These are phyloP conservation scores for Dioscorea dumetorum DNA, from an alignment of 106 monocot genomes.

Conservation along the genomic window DNA sequence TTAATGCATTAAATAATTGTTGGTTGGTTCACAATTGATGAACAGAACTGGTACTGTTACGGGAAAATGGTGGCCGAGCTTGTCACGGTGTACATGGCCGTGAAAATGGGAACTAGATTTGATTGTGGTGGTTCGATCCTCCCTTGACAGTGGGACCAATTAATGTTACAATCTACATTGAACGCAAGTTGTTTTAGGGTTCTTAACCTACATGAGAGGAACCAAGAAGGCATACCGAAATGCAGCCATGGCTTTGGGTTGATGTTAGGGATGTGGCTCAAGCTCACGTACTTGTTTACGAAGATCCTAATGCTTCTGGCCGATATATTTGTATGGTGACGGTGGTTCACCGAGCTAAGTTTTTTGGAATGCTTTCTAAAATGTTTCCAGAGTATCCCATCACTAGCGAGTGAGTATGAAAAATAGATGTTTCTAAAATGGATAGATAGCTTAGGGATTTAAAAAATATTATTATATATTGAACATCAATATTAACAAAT, in stretches of 20 bases:
- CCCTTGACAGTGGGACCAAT: conserved; percentile 30
- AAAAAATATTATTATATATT: no score
- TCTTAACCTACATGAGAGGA: conserved; percentile 33
- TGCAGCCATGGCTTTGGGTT: conserved; percentile 38
- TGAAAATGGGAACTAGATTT: conserved; percentile 17
- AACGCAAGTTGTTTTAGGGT: conserved; percentile 24
- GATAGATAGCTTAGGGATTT: no score
- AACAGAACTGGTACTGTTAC: conserved; percentile 41
- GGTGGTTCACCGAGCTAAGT: conserved; percentile 38
- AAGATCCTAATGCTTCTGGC: conserved; percentile 32
- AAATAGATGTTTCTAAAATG: no score
- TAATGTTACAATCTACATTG: conserved; percentile 26
- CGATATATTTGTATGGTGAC: conserved; percentile 31
- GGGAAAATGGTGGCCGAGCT: conserved; percentile 33
- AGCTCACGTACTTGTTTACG: conserved; percentile 40
- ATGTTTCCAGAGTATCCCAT: conserved; percentile 56
- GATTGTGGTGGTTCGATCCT: conserved; percentile 30
- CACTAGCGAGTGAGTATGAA: conserved; percentile 18
- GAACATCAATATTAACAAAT: no score
- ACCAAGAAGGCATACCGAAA: conserved; percentile 27
- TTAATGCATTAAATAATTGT: background rate
- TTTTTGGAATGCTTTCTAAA: conserved; percentile 29
- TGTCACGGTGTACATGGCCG: conserved; percentile 22
- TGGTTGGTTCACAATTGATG: background rate
- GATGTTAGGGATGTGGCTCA: conserved; percentile 49